Evolutionary conservation across 2,329 filamentous ascomycete genomes (phyloP), one percentile per base, ranked within the genome.

Genomic region (Verticillium isaacii): DNA sequence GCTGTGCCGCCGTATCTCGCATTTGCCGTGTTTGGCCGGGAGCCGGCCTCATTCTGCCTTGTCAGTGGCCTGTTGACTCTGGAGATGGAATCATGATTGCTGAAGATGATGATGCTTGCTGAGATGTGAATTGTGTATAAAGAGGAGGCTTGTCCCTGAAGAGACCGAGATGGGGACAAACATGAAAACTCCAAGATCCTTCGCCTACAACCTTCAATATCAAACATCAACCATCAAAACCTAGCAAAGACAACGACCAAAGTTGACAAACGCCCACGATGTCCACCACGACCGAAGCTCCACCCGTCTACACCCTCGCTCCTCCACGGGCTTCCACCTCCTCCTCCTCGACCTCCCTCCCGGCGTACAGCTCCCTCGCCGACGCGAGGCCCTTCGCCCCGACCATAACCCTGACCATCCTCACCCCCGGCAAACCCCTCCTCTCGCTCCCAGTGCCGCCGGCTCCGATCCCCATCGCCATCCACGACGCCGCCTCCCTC

Each of bases 401-500:
- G 2, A 80, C 79, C 1, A 71, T 73, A 25, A 73, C 75, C 12
- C 74, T 85, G 29, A 81, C 84, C 63, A 78, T 86, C 66, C 76
- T 83, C 64, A 74, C 80, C 0, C 64, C 64, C 6, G 84, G 84
- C 23, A 78, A 80, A 39, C 67, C 70, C 1, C 67, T 76, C 57
- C 64, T 82, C 57, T 74, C 78, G n/a, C 66, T 81, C 3, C 82
- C 81, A 1, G 72, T 77, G 0, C 70, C 72, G 0, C 70, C 68
- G 5, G 70, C 76, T 1, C 64, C 63, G 39, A 69, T 74, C 1
- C 77, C 79, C 3, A 80, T 83, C 64, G 73, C 75, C 37, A 65
- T 82, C 62, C 80, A 77, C 69, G 70, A 77, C 2, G 68, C 75
- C 2, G 68, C 69, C 15, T 69, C 37, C 59, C 23, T 41, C 61